A percentile compares a stretch with the other conserved stretches of the same genome.
Conservation (phyloP, 192 early-diverging fungal genomes). For the Coemansia sp. region DNA sequence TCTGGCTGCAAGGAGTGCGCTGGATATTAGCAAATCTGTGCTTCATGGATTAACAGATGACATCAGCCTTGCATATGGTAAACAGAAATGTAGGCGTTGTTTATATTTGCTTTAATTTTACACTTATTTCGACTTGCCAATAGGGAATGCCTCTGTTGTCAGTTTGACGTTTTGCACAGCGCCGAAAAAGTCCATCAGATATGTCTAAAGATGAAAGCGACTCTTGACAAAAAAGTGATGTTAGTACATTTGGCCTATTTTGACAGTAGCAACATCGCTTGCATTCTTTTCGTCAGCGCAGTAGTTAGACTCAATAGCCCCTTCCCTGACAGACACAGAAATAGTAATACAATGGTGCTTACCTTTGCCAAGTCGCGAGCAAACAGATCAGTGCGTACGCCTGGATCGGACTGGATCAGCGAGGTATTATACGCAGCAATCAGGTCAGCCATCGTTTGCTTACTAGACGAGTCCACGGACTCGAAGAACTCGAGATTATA, state of each 20-base stretch:
- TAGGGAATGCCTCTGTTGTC: constrained; percentile 59
- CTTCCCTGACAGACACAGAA: background rate
- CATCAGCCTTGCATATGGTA: background rate
- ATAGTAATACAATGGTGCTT: constrained; percentile 11
- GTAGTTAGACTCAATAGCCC: constrained; percentile 2
- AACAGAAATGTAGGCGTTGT: background rate
- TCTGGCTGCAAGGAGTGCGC: background rate
- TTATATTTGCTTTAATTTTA: constrained; percentile 4
- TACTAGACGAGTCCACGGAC: constrained; percentile 78
- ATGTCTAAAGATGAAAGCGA: constrained; percentile 56
- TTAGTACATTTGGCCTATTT: background rate
- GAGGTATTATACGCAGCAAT: constrained; percentile 80
- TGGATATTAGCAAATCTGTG: constrained; percentile 1
- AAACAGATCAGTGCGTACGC: constrained; percentile 85
- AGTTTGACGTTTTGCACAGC: constrained; percentile 90
- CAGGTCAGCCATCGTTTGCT: constrained; percentile 71
- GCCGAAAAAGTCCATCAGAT: constrained; percentile 96
- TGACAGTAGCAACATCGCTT: background rate
- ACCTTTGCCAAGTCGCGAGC: constrained; percentile 77
- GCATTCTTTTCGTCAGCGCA: background rate
- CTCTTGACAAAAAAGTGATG: background rate
- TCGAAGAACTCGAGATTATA: constrained; percentile 94
- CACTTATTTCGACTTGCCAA: constrained; percentile 18
- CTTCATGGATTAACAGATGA: background rate
- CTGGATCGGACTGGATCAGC: constrained; percentile 81